Conservation (phyloP, 2,329 filamentous ascomycete genomes). For the Massarina eburnea region DNA sequence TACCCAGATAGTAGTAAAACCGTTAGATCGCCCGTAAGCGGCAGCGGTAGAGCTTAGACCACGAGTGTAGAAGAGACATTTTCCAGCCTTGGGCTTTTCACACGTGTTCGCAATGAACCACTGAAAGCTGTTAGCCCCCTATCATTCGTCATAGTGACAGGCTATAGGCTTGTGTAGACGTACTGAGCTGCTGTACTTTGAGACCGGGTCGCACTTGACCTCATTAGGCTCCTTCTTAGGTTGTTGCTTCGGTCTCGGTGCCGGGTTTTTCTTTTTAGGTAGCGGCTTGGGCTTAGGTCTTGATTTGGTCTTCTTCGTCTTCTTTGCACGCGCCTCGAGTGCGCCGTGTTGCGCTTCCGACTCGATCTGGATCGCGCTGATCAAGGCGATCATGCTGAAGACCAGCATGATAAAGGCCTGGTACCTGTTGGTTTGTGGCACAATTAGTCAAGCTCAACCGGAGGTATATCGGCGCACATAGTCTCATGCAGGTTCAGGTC, state of each 20-base stretch:
- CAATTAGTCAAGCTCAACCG: too few relatives aligned
- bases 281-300: not conserved
- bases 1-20: constrained; percentile 3
- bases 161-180: too few relatives aligned
- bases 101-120: constrained; percentile 1
- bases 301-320: not conserved
- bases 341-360: not conserved
- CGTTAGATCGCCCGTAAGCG: not conserved
- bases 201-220: constrained; percentile 1
- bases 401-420: not conserved
- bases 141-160: too few relatives aligned
- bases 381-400: not conserved
- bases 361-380: not conserved
- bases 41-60: not conserved
- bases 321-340: not conserved
- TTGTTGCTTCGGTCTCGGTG: not conserved
- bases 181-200: constrained; percentile 3
- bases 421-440: too few relatives aligned
- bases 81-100: not conserved
- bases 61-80: constrained; percentile 3
- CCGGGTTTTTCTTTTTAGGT: not conserved
- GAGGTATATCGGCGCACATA: too few relatives aligned
- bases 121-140: not conserved
- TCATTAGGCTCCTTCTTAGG: not conserved
- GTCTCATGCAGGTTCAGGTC: too few relatives aligned